Evolutionary conservation across 306 rosid species (phyloP).

Genomic region (Quercus suber): DNA sequence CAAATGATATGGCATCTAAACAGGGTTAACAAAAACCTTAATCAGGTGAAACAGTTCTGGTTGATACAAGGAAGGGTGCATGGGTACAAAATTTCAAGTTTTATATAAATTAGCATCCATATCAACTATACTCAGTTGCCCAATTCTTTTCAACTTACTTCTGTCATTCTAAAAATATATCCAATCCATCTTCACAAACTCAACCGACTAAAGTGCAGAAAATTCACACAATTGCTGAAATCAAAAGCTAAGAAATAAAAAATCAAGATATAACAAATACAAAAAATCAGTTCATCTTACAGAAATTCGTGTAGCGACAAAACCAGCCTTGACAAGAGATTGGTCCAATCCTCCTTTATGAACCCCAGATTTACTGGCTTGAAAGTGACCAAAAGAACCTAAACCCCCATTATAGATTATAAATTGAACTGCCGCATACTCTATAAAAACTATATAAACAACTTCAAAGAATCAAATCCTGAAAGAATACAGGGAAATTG

Average conservation of each 20-base stretch:
- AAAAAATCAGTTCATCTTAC: conserved; percentile 38
- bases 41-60: neutral
- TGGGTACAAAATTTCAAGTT: neutral
- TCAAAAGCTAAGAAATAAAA: neutral
- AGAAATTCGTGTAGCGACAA: conserved; percentile 95
- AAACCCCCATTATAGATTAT: conserved; percentile 27
- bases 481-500: neutral
- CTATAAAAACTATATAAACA: neutral
- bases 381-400: conserved; percentile 99
- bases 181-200: neutral
- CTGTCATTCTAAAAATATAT: neutral
- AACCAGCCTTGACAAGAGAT: conserved; percentile 93
- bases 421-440: neutral
- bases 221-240: neutral
- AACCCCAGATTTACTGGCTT: conserved; percentile 94
- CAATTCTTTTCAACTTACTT: neutral
- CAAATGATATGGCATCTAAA: neutral
- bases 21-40: neutral
- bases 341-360: conserved; percentile 78
- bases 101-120: neutral
- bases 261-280: neutral
- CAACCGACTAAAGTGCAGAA: neutral
- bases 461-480: neutral
- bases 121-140: neutral
- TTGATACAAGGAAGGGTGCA: neutral